These are phyloP conservation scores for Acidomyces sp. DNA, from an alignment of 495 filamentous ascomycete genomes.

Conservation along the genomic window DNA sequence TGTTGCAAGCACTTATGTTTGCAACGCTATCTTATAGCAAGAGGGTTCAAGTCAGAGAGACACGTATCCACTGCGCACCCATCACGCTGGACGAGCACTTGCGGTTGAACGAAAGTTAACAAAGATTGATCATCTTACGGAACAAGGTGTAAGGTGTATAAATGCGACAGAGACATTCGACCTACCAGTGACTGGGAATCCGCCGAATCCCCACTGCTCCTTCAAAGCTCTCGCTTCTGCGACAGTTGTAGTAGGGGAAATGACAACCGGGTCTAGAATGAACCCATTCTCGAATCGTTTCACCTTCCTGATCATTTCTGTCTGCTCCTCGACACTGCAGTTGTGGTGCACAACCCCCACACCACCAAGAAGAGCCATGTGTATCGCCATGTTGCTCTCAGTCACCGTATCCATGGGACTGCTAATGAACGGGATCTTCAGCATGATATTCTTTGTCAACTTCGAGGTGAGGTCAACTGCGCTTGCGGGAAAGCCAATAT, in stretches of 20 bases:
- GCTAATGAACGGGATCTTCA: constrained; percentile 91
- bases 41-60: too few species aligned
- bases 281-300: constrained; percentile 99
- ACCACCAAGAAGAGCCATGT: constrained; percentile 94
- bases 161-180: constrained; percentile 20
- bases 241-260: constrained; percentile 75
- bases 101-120: constrained; percentile 99
- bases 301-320: constrained; percentile 97
- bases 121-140: constrained; percentile 55
- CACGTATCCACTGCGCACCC: constrained; percentile 15
- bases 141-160: constrained; percentile 3
- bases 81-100: constrained; percentile 24
- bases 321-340: constrained; percentile 86
- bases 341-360: constrained; percentile 98
- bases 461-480: constrained; percentile 80
- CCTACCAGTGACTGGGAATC: constrained; percentile 97
- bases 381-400: constrained; percentile 97
- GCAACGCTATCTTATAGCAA: too few species aligned
- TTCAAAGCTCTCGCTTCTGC: constrained; percentile 85
- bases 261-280: constrained; percentile 90
- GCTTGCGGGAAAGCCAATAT: constrained; percentile 76
- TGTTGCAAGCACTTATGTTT: too few species aligned
- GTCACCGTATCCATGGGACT: constrained; percentile 99
- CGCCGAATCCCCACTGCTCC: constrained; percentile 96
- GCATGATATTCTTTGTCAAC: constrained; percentile 79